Evolutionary conservation across 1,284 basidiomycete genomes (phyloP), one percentile per base, ranked within the genome.

Genomic region (Ceratobasidium papillatum): DNA sequence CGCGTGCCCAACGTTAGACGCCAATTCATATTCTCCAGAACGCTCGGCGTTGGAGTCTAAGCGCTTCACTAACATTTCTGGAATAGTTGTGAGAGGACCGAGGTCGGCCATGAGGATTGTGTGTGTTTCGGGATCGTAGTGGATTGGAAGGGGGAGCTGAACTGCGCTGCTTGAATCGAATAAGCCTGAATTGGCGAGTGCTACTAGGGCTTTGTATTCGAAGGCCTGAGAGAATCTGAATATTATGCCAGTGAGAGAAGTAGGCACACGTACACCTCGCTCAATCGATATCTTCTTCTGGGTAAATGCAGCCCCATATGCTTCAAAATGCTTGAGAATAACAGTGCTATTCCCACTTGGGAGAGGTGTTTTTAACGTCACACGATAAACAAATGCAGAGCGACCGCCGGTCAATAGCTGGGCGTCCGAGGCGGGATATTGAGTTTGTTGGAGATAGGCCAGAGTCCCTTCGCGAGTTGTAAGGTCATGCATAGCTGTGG

Each of bases 41-140:
- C n/a, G n/a, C n/a, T n/a, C n/a, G n/a, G n/a, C 8, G 49, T 17
- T 12, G 14, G 19, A 12, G 22, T 12, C 8, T 52, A 8, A 4
- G 36, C 5, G 11, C 27, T 5, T 30, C 17, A 22, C 32, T 9
- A 36, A 22, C 30, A 14, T 36, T 22, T 56, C 25, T 56, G 34
- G 17, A 5, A 54, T 27, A n/a, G 22, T 65, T 22, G 27, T 22
- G n/a, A 61, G 58, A 8, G 32, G 34, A 11, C 63, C 45, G 17
- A 65, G 45, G 45, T 65, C 63, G 30, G 63, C 30, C 63, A 65
- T 47, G 32, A 65, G 34, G 45, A 65, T 36, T 7, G 63, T 65
- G 47, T 51, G 22, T 3, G 63, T 65, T 9, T 65, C 45, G 2
- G 12, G 30, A 36, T 65, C 63, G 27, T 51, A 65, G 27, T 34